phyloP scores from a whole-genome alignment of 1,284 basidiomycete genomes.

The Heimioporus retisporus region DNA sequence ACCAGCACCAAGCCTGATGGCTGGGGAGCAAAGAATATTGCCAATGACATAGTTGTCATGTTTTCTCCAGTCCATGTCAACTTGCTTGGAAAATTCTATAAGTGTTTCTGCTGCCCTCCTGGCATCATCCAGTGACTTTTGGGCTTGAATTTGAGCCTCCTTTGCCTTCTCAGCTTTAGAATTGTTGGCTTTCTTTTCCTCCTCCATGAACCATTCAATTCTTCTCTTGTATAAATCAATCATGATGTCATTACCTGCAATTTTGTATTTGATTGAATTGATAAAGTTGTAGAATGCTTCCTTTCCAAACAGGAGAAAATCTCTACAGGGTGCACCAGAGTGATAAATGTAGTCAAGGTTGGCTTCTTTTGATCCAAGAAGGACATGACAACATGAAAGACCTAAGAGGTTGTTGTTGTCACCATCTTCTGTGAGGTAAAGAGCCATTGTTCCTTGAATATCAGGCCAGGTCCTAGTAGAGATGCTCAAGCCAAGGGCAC shows the following conservation, averaged over 20 bases:
- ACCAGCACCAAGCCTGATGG: conserved; percentile 38
- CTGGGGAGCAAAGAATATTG: conserved; percentile 41
- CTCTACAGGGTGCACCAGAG: no score
- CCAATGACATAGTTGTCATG: conserved; percentile 41
- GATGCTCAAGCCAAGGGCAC: conserved; percentile 39
- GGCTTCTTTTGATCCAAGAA: no score
- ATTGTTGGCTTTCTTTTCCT: no score
- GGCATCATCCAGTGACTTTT: conserved; percentile 27
- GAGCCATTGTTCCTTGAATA: conserved; percentile 39
- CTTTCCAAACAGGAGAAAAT: no score
- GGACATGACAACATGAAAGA: no score
- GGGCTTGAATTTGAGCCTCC: conserved; percentile 22
- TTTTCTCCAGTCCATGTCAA: conserved; percentile 35
- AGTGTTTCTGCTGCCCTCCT: conserved; percentile 35
- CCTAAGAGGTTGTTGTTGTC: background rate
- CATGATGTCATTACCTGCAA: no score
- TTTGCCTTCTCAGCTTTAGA: conserved; percentile 19
- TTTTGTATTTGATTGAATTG: no score
- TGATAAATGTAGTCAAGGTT: no score
- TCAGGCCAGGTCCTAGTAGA: conserved; percentile 33
- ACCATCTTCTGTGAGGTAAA: conserved; percentile 38
- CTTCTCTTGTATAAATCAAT: no score
- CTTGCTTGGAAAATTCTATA: conserved; percentile 25
- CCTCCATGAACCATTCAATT: no score
- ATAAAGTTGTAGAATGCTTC: no score